These are phyloP conservation scores for Colletotrichum abscissum DNA, from an alignment of 2,329 filamentous ascomycete species.

Conservation along the genomic window DNA sequence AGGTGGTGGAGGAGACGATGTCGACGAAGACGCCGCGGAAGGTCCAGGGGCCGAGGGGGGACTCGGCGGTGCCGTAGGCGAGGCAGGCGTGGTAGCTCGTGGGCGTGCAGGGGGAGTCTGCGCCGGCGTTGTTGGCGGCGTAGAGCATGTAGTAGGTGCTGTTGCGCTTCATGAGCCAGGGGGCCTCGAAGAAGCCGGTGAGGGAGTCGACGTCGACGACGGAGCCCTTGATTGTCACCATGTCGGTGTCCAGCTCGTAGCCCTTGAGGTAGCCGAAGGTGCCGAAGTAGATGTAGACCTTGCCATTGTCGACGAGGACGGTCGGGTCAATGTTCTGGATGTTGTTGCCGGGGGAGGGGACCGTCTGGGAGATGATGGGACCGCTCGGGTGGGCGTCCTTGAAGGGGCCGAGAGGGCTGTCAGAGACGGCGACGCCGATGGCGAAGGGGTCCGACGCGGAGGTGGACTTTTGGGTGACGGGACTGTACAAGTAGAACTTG, in stretches of 20 bases:
- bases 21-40: slow-evolving; percentile 47
- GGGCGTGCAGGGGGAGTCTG: slow-evolving; percentile 49
- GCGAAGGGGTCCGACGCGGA: slow-evolving; percentile 47
- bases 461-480: slow-evolving; percentile 43
- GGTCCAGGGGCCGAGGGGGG: slow-evolving; percentile 49
- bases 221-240: slow-evolving; percentile 46
- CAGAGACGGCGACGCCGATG: slow-evolving; percentile 51
- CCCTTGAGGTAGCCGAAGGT: slow-evolving; percentile 49
- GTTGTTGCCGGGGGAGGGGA: slow-evolving; percentile 44
- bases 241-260: slow-evolving; percentile 48
- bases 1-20: slow-evolving; percentile 51
- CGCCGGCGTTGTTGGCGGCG: slow-evolving; percentile 50
- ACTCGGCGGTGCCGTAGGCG: slow-evolving; percentile 48
- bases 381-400: slow-evolving; percentile 47
- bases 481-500: slow-evolving; percentile 50
- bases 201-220: slow-evolving; percentile 41
- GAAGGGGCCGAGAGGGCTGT: slow-evolving; percentile 46
- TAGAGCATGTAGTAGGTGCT: slow-evolving; percentile 53
- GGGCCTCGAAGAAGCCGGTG: slow-evolving; percentile 50
- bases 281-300: slow-evolving; percentile 51
- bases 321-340: slow-evolving; percentile 55
- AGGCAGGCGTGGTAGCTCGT: slow-evolving; percentile 52
- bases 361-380: slow-evolving; percentile 49
- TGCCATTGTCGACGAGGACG: slow-evolving; percentile 49
- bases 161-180: slow-evolving; percentile 50